These are phyloP conservation scores for Pseudogymnoascus sp. DNA, from an alignment of 2,329 filamentous ascomycete species.

Conservation along the genomic window DNA sequence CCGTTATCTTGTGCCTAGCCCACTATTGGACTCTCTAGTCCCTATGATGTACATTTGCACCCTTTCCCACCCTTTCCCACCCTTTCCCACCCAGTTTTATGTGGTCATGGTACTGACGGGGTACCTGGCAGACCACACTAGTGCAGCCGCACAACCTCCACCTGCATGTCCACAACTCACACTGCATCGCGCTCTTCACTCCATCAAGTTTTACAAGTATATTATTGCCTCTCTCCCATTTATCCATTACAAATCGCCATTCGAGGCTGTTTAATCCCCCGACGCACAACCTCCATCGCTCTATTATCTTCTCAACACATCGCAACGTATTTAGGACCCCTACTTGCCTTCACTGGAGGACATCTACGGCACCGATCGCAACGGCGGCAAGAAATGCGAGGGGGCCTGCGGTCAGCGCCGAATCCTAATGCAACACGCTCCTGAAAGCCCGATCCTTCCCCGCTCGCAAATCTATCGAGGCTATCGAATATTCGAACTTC, in stretches of 20 bases:
- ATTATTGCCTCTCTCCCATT: constrained; percentile 1
- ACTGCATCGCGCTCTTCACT: constrained; percentile 4
- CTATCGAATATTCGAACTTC: background rate
- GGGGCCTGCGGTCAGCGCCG: background rate
- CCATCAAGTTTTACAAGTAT: constrained; percentile 5
- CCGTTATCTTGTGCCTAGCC: constrained; percentile 5
- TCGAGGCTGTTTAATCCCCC: background rate
- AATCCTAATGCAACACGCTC: constrained; percentile 5
- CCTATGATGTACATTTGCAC: constrained; percentile 1
- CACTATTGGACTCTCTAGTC: background rate
- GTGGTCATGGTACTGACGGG: background rate
- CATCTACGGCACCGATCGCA: background rate
- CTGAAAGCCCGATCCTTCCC: background rate
- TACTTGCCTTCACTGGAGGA: background rate
- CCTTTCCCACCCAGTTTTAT: background rate
- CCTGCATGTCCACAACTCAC: constrained; percentile 5
- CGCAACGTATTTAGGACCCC: background rate
- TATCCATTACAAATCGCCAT: constrained; percentile 6
- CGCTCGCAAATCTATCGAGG: background rate
- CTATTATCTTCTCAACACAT: background rate
- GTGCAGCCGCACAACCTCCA: constrained; percentile 5
- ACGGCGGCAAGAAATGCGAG: background rate
- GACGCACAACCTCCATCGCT: background rate
- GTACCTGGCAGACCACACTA: constrained; percentile 2
- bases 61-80: background rate